A percentile compares a stretch with the other conserved stretches of the same genome.
Evolutionary conservation across 805 yeast species (phyloP).

Genomic region (Candida ficus): DNA sequence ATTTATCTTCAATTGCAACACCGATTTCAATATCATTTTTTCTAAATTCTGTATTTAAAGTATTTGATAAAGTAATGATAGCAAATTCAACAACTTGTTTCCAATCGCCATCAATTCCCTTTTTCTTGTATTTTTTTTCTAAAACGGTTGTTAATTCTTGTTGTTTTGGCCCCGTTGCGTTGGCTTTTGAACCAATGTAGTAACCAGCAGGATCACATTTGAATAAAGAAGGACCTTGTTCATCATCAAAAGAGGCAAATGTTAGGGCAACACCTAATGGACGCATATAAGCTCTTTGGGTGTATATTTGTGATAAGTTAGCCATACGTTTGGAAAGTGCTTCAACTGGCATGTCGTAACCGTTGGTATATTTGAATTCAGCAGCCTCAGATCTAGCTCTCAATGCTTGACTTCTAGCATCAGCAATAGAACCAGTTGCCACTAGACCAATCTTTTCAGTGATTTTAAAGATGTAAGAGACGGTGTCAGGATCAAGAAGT

Average conservation of each 20-base stretch:
- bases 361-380: slow-evolving; percentile 89
- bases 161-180: slow-evolving; percentile 95
- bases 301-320: slow-evolving; percentile 88
- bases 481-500: slow-evolving; percentile 81
- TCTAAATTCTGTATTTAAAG: slow-evolving; percentile 88
- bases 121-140: slow-evolving; percentile 84
- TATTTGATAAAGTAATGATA: slow-evolving; percentile 78
- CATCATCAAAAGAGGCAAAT: slow-evolving; percentile 83
- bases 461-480: slow-evolving; percentile 78
- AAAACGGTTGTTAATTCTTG: slow-evolving; percentile 88
- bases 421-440: slow-evolving; percentile 94
- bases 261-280: slow-evolving; percentile 94
- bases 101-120: slow-evolving; percentile 79
- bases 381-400: slow-evolving; percentile 96
- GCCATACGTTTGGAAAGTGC: slow-evolving; percentile 93
- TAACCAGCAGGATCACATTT: slow-evolving; percentile 98
- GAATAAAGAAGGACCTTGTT: slow-evolving; percentile 80
- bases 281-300: slow-evolving; percentile 98
- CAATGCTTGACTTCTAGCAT: slow-evolving; percentile 83
- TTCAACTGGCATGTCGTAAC: slow-evolving; percentile 95
- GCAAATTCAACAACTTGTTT: slow-evolving; percentile 84
- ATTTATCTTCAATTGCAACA: slow-evolving; percentile 67
- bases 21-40: slow-evolving; percentile 93
- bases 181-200: slow-evolving; percentile 84
- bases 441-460: slow-evolving; percentile 82